Evolutionary conservation across 495 filamentous ascomycete genomes (phyloP).

Genomic region (Sporormia fimetaria): DNA sequence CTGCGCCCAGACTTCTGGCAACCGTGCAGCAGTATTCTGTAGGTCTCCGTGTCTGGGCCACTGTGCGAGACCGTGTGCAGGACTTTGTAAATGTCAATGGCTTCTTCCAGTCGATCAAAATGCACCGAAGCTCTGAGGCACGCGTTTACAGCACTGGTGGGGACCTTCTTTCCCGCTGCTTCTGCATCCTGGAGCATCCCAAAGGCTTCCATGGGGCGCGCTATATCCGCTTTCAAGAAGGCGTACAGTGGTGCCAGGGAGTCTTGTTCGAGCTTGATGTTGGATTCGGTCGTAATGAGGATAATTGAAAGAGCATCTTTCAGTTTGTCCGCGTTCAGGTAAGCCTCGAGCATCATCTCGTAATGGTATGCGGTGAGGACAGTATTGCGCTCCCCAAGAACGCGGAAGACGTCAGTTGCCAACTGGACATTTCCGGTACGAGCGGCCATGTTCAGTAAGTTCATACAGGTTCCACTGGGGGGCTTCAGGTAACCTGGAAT

Average conservation of each 20-base stretch:
- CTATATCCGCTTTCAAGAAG: conserved; percentile 31
- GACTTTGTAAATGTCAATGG: conserved; percentile 59
- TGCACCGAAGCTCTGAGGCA: conserved; percentile 45
- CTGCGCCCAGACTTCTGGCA: conserved; percentile 42
- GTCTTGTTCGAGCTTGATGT: conserved; percentile 39
- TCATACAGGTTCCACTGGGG: conserved; percentile 48
- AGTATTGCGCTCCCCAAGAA: conserved; percentile 37
- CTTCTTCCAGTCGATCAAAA: conserved; percentile 38
- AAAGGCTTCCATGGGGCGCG: conserved; percentile 38
- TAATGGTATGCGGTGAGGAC: conserved; percentile 56
- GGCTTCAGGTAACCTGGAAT: conserved; percentile 52
- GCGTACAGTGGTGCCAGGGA: conserved; percentile 49
- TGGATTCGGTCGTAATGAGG: conserved; percentile 54
- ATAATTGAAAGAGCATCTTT: conserved; percentile 40
- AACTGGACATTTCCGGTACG: conserved; percentile 52
- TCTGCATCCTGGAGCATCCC: conserved; percentile 43
- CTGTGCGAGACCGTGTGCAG: conserved; percentile 49
- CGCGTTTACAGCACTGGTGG: conserved; percentile 48
- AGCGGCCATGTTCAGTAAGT: conserved; percentile 59
- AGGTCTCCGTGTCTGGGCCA: conserved; percentile 50
- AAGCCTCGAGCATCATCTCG: conserved; percentile 59
- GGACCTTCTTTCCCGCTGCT: conserved; percentile 37
- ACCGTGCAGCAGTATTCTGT: conserved; percentile 55
- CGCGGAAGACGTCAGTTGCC: conserved; percentile 53
- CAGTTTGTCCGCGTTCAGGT: conserved; percentile 43